Percentiles rank a stretch among this genome's conserved stretches.
These are phyloP conservation scores for Calvatia gigantea DNA, from an alignment of 768 basidiomycete species.

Conservation along the genomic window DNA sequence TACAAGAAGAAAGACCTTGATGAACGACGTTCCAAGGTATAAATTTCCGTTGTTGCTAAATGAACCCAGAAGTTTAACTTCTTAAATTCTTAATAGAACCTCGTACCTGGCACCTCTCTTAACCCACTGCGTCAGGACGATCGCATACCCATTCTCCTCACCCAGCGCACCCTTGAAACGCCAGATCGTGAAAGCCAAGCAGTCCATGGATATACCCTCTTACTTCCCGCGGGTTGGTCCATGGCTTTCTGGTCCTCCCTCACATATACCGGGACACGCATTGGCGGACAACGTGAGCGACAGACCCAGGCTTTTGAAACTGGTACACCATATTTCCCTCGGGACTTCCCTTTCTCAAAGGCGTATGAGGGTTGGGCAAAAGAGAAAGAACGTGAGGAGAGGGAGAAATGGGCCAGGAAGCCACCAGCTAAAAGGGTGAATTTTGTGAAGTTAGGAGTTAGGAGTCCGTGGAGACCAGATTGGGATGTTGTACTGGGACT, in stretches of 20 bases:
- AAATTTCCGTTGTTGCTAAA: slow-evolving; percentile 1
- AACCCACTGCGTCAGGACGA: slow-evolving; percentile 70
- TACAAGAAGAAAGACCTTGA: slow-evolving; percentile 88
- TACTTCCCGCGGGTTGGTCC: slow-evolving; percentile 85
- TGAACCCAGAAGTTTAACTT: not conserved
- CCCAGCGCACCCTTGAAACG: slow-evolving; percentile 68
- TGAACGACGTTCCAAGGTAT: slow-evolving; percentile 70
- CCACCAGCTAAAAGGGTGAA: slow-evolving; percentile 87
- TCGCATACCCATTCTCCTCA: slow-evolving; percentile 77
- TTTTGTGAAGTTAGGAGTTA: slow-evolving; percentile 58
- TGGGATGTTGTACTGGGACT: slow-evolving; percentile 73
- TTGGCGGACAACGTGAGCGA: slow-evolving; percentile 83
- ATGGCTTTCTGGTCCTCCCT: slow-evolving; percentile 89
- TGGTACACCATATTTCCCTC: slow-evolving; percentile 71
- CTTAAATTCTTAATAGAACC: slow-evolving; percentile 46
- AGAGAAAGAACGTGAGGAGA: slow-evolving; percentile 49
- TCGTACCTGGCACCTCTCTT: slow-evolving; percentile 75
- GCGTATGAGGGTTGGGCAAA: slow-evolving; percentile 51
- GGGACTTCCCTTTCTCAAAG: slow-evolving; percentile 64
- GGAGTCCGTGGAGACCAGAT: slow-evolving; percentile 73
- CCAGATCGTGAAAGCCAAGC: slow-evolving; percentile 31
- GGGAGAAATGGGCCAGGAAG: slow-evolving; percentile 66
- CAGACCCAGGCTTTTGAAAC: slow-evolving; percentile 82
- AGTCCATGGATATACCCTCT: slow-evolving; percentile 84
- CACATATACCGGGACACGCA: slow-evolving; percentile 75